Evolutionary conservation across 2,329 filamentous ascomycete species (phyloP), one percentile per base, ranked within the genome.

Genomic region (Fusarium cicatricum): DNA sequence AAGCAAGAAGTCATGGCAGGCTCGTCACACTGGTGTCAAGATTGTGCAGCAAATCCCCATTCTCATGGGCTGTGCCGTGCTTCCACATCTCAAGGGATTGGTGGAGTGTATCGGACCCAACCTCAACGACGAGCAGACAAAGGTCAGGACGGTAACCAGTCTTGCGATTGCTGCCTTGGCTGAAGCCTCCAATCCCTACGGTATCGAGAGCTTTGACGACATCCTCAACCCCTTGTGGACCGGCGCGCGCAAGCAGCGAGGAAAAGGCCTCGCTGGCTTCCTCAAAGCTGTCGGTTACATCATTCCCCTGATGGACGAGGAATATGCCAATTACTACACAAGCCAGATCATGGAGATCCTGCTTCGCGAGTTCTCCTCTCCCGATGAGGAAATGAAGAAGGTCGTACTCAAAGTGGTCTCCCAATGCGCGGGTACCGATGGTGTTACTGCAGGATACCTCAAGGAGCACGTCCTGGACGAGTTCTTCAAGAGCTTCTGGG

Each of bases 371-470:
- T 99, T 99, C 71, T 90, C 92, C 7, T 97, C 94, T 1, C 95
- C 95, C 0, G 95, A 99, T 65, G 95, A 99, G 75, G 95, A 99
- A 76, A 99, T 99, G 95, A 99, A 98, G 79, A 99, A 99, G 80
- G 95, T 99, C 1, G 95, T 99, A 8, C 80, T 99, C 54, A 98
- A 98, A 77, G 95, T 99, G 23, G 88, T 99, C 14, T 97, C 93
- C 15, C 95, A 99, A 72, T 98, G 95, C 71, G 91, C 95, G 8
- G 90, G 90, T 66, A 98, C 94, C 3, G 90, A 96, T 71, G 95
- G 95, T 77, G 95, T 99, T 23, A 98, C 95, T 29, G 90, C 93
- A 31, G 90, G 88, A 33, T 99, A 98, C 71, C 83, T 99, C 34
- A 98, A 97, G 75, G 93, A 98, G 71, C 90, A 96, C 60, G 93